Base-by-base conservation (phyloP, 1,139 yeast genomes). In the Candida glucosophila region DNA sequence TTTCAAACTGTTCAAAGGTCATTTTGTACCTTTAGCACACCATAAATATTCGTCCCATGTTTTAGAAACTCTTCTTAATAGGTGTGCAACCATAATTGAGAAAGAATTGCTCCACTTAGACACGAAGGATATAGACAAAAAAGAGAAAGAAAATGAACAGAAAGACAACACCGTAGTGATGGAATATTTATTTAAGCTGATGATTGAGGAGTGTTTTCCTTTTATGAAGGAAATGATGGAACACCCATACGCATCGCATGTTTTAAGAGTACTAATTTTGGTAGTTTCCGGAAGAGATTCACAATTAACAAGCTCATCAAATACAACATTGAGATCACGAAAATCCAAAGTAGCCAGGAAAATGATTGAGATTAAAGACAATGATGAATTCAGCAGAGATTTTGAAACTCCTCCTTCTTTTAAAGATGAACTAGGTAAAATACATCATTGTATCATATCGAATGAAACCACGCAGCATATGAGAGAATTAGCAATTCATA, bases 1-100 rank as follows among this genome's bases (percentile, higher is more conserved):
- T 1, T 81, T 81, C 49, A 67, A 65, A 31, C 73, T 76, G 4
- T 79, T 86, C 41, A 63, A 65, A 24, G 83, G 79, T 9, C 81
- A 80, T 40, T 81, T 82, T 44, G 73, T 69, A 14, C 72, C 80
- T n/a, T 62, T 88, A 33, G 72, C 92, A 2, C 77, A 75, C 40
- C 96, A 90, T 44, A 86, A 88, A 47, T 90, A 85, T 49, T 77
- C 96, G 1, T 88, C 97, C 1, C 98, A 90, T 50, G 94, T 92
- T 28, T 64, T 86, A 27, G 98, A 90, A 49, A 83, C 97, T 0
- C 62, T 88, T 25, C 54, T 90, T 20, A 83, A 80, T 16, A 64
- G 92, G 47, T 54, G 73, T 27, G 92, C 95, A 1, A 76, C 85
- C 1, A 52, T 81, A 32, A 67, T 83, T 14, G 95, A 86, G 49